Evolutionary conservation across 768 basidiomycete species (phyloP).

Genomic region (Tricholomella constricta): DNA sequence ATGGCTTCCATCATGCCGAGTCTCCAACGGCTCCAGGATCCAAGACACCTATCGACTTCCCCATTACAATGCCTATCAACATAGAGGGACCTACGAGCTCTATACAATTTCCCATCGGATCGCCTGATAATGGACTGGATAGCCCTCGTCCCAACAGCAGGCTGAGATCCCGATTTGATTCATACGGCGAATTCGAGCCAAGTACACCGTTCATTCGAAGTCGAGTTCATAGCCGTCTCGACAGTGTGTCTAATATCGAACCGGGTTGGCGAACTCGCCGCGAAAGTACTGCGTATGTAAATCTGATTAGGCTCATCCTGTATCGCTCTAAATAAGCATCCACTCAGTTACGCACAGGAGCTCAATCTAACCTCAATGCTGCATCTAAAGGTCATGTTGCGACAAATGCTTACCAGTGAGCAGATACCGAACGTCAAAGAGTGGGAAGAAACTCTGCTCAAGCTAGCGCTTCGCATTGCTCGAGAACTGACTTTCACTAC

Average conservation of each 20-base stretch:
- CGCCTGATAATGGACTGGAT: conserved; percentile 67
- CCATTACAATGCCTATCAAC: conserved; percentile 51
- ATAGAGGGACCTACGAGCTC: conserved; percentile 61
- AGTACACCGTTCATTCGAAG: conserved; percentile 83
- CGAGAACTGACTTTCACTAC: conserved; percentile 80
- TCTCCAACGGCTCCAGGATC: conserved; percentile 44
- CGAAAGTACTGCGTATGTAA: conserved; percentile 85
- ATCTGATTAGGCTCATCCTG: not conserved
- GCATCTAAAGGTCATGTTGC: conserved; percentile 88
- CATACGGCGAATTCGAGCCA: conserved; percentile 72
- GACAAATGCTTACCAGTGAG: conserved; percentile 86
- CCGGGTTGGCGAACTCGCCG: conserved; percentile 85
- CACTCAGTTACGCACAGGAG: conserved; percentile 73
- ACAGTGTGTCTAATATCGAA: conserved; percentile 55
- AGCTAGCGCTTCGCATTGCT: conserved; percentile 83
- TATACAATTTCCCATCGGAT: conserved; percentile 79
- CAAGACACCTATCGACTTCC: conserved; percentile 61
- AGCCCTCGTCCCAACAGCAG: conserved; percentile 54
- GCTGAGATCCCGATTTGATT: conserved; percentile 65
- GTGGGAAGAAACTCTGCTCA: conserved; percentile 87
- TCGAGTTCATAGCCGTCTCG: conserved; percentile 78
- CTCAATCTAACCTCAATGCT: conserved; percentile 85
- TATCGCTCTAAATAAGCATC: conserved; percentile 2
- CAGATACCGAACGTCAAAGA: conserved; percentile 78
- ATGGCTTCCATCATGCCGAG: conserved; percentile 44